Evolutionary conservation across 331 rosid species (phyloP).

Genomic region (Arachis monticola): DNA sequence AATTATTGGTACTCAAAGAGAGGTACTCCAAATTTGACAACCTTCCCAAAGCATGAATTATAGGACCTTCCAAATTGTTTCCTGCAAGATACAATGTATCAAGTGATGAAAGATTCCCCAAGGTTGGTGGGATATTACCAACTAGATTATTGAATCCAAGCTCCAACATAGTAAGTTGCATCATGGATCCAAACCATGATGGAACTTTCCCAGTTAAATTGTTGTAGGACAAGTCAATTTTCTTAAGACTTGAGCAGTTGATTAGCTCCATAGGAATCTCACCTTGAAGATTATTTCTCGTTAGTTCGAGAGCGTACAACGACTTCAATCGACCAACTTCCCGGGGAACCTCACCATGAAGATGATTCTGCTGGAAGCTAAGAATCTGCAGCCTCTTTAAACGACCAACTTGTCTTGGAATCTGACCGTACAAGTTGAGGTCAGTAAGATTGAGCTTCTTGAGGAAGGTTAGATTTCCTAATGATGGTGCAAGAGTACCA

Average conservation of each 20-base stretch:
- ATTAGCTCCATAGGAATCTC: conserved; percentile 33
- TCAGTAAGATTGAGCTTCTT: conserved; percentile 1
- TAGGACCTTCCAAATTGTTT: conserved; percentile 42
- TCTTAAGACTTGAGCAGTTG: conserved; percentile 25
- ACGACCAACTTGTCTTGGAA: conserved; percentile 40
- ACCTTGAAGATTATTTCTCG: not conserved
- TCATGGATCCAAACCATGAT: conserved; percentile 29
- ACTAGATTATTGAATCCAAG: conserved; percentile 24
- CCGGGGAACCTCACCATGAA: conserved; percentile 12
- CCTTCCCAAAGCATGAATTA: conserved; percentile 37
- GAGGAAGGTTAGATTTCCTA: conserved; percentile 57
- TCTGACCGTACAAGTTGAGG: conserved; percentile 5
- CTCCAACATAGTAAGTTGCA: not conserved
- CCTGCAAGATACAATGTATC: not conserved
- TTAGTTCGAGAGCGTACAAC: not conserved
- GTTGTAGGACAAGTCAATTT: accelerated
- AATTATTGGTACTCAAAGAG: not conserved
- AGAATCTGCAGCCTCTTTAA: conserved; percentile 10
- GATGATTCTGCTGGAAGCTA: not conserved
- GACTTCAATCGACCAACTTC: conserved; percentile 31
- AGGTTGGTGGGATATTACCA: conserved; percentile 47
- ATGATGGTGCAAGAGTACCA: conserved; percentile 34
- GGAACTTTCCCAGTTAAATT: conserved; percentile 44
- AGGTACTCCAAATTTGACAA: conserved; percentile 11
- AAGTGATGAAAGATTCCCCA: conserved; percentile 48